Evolutionary conservation across 257 asterid genomes (phyloP), one percentile per base, ranked within the genome.

Genomic region (Nyctanthes arbortristis): DNA sequence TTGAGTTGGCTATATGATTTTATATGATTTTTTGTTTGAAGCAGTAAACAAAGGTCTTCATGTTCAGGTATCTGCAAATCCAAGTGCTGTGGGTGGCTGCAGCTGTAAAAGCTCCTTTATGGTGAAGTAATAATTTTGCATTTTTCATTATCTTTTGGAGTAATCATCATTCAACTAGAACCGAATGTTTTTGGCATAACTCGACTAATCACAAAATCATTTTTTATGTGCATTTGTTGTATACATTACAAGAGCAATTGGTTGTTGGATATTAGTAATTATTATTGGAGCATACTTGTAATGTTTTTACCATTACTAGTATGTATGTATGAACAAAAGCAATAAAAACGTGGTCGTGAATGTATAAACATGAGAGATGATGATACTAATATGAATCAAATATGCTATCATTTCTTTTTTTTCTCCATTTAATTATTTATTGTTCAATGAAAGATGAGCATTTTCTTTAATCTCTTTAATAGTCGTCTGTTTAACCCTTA

Each of bases 1-100:
- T 18, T 24, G 34, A 52, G 13, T 25, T 45, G 33, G 32, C 34
- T 24, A 32, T 49, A 12, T 30, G 20, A 37, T 77, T 68, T 31
- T 68, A 3, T 49, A 45, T 35, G n/a, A n/a, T n/a, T n/a, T n/a
- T n/a, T n/a, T n/a, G n/a, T 29, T 33, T n/a, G 31, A 49, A 22
- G 39, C 55, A 54, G 24, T 28, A 69, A 18, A 31, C 3, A 34
- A 14, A 18, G 43, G 35, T 65, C 20, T 59, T 9, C 56, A 49
- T 66, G 27, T 80, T 73, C 80, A 93, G 98, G 98, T 93, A 54
- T 88, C 98, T 0, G 60, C 81, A 43, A 93, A 93, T 77, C 98
- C 98, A 71, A 93, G 97, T 71, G 98, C 98, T 13, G 90, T 88
- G 63, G 98, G 97, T 63, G 97, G 97, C 65, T 93, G 98, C 82